Conservation (phyloP, 2,329 filamentous ascomycete species). For the Neofusicoccum cordaticola region DNA sequence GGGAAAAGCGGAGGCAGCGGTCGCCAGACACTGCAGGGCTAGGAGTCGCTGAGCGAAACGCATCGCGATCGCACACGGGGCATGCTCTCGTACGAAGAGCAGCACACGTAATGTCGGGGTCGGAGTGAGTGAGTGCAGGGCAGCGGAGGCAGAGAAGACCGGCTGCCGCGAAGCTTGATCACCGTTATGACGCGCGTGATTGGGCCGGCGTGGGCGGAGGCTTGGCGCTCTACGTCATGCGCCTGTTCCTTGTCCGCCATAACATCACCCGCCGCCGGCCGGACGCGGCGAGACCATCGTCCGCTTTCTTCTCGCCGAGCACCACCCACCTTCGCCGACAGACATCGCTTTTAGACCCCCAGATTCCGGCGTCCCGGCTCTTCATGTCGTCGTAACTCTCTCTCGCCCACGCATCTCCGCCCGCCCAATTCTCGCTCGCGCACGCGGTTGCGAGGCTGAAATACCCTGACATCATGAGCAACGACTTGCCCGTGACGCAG, state of each 20-base stretch:
- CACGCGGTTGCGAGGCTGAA: neutral
- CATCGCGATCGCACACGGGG: conserved; percentile 8
- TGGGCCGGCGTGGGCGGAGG: neutral
- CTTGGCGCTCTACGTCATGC: conserved; percentile 16
- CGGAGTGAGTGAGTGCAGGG: neutral
- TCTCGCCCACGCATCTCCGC: neutral
- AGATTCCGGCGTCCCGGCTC: neutral
- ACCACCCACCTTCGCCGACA: neutral
- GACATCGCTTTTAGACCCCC: neutral
- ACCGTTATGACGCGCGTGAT: neutral
- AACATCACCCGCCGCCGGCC: conserved; percentile 10
- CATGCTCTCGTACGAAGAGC: conserved; percentile 13
- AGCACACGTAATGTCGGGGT: conserved; percentile 8
- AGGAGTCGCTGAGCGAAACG: conserved; percentile 9
- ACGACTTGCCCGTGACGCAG: conserved; percentile 10
- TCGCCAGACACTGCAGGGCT: conserved; percentile 2
- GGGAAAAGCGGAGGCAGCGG: neutral
- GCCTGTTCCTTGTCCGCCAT: conserved; percentile 7
- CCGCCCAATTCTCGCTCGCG: neutral
- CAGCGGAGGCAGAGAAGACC: neutral
- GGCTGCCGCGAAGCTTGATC: neutral
- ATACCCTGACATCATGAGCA: conserved; percentile 5
- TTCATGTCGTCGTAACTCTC: conserved; percentile 5
- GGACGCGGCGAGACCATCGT: neutral
- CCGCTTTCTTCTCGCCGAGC: neutral